Conservation (phyloP, 2,329 filamentous ascomycete genomes). For the Microdochium trichocladiopsis region DNA sequence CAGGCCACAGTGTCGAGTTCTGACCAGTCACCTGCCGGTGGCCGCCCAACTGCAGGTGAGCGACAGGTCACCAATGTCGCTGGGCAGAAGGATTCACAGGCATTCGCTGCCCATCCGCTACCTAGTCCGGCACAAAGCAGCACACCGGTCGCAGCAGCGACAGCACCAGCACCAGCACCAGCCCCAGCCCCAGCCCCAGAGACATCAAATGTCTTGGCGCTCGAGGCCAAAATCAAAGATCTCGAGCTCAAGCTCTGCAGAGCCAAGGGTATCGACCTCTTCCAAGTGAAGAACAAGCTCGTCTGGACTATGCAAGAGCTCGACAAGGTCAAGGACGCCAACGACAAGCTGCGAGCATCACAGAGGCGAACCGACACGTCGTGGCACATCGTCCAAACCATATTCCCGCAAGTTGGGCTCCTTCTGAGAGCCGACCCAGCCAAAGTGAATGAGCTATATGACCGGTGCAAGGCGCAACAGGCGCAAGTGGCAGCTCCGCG, state of each 20-base stretch:
- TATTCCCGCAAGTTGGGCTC: not conserved
- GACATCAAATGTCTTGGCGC: not conserved
- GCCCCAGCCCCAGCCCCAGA: not conserved
- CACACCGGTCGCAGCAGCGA: no score
- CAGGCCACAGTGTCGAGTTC: not conserved
- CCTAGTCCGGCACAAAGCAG: no score
- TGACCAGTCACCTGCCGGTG: not conserved
- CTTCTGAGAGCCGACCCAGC: not conserved
- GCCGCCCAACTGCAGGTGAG: no score
- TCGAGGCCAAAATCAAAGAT: not conserved
- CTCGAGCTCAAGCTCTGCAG: not conserved
- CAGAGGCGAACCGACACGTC: not conserved
- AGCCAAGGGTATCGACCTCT: not conserved
- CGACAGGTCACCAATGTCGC: not conserved
- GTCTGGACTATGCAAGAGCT: not conserved
- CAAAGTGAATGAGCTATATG: not conserved
- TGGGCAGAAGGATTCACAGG: not conserved
- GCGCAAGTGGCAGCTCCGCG: not conserved
- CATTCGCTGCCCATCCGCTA: no score
- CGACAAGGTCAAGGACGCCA: not conserved
- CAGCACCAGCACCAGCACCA: not conserved
- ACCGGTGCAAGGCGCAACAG: not conserved
- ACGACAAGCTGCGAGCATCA: not conserved
- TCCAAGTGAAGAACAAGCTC: not conserved
- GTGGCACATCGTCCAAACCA: not conserved